These are phyloP conservation scores for Fraxinus baroniana DNA, from an alignment of 305 asterid genomes.

Conservation along the genomic window DNA sequence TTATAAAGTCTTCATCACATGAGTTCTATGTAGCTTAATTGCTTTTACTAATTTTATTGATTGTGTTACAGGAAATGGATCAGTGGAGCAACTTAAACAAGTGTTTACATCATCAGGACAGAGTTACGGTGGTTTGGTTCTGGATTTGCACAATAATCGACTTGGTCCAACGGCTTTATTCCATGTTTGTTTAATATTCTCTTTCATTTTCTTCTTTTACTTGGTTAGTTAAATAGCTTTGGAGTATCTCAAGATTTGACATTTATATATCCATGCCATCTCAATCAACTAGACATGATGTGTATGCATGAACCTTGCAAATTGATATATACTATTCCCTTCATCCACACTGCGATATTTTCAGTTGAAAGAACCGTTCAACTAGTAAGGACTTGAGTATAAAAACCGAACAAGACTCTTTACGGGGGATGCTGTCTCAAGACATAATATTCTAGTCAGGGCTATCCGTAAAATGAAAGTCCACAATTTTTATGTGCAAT, in stretches of 20 bases:
- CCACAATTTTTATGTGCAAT: neutral
- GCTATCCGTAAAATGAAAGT: neutral
- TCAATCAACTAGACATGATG: neutral
- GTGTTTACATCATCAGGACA: conserved; percentile 73
- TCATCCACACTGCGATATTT: neutral
- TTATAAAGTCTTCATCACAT: conserved; percentile 13
- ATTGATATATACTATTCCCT: neutral
- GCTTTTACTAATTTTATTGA: conserved; percentile 6
- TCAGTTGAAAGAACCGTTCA: neutral
- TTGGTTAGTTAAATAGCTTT: neutral
- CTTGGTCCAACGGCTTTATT: conserved; percentile 85
- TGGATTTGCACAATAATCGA: conserved; percentile 81
- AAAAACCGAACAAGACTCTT: neutral
- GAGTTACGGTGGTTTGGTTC: conserved; percentile 71
- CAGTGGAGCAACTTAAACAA: conserved; percentile 72
- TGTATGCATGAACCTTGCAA: neutral
- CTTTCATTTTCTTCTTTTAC: conserved; percentile 1
- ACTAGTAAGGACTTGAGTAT: neutral
- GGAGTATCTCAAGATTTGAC: neutral
- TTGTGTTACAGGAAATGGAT: conserved; percentile 67
- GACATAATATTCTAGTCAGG: neutral
- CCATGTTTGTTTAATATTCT: conserved; percentile 52
- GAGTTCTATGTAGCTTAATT: neutral
- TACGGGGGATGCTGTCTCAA: neutral
- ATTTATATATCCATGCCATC: neutral